Conservation (phyloP, 202 grass and related monocot genomes). For the Panicum virgatum region DNA sequence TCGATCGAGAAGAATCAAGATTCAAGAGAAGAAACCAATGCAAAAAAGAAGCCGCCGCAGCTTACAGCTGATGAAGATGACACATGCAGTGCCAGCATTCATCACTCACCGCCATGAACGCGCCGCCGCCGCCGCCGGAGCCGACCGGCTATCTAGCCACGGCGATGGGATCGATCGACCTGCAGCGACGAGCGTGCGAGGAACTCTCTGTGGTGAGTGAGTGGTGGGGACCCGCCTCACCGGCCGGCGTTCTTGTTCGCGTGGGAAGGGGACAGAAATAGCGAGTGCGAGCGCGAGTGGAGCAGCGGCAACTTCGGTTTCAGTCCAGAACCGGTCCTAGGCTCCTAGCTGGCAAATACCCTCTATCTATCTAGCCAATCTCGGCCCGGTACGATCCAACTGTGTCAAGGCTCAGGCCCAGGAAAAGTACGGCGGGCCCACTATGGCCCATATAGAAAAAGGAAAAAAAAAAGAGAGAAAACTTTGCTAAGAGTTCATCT, state of each 20-base stretch:
- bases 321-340: neutral
- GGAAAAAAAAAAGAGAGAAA: no score
- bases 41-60: neutral
- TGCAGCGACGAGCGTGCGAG: neutral
- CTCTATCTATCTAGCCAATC: no score
- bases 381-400: no score
- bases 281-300: neutral
- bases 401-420: no score
- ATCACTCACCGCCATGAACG: slow-evolving; percentile 33
- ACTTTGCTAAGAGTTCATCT: no score
- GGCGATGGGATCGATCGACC: neutral
- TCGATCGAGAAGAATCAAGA: neutral
- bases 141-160: no score
- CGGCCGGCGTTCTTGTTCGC: neutral
- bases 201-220: neutral
- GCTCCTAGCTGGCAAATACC: no score
- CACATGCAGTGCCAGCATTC: neutral
- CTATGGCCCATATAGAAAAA: no score
- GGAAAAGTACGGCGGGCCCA: no score
- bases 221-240: neutral
- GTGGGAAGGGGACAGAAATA: neutral
- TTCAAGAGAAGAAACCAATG: neutral
- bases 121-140: no score
- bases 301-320: slow-evolving; percentile 37
- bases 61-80: neutral